Percentiles rank a stretch among this genome's conserved stretches.
Evolutionary conservation across 2,329 filamentous ascomycete genomes (phyloP).

Genomic region (Onygenales sp.): DNA sequence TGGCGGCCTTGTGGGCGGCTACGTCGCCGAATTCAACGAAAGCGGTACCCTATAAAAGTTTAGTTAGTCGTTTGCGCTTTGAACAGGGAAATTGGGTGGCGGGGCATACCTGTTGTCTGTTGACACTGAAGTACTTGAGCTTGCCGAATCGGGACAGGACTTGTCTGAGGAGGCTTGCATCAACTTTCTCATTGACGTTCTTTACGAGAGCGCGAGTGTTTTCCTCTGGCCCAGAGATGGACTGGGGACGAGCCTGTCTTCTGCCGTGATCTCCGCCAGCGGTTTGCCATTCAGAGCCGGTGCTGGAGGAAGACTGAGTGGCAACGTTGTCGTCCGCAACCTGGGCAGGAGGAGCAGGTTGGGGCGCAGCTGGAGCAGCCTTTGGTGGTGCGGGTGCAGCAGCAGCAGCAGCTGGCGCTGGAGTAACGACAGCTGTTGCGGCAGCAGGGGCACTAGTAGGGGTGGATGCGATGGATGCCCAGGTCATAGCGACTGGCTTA

Average conservation of each 20-base stretch:
- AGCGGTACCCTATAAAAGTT: constrained; percentile 66
- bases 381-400: no score
- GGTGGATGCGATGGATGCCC: constrained; percentile 51
- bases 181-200: constrained; percentile 84
- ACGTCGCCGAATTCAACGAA: constrained; percentile 86
- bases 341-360: constrained; percentile 27
- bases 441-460: constrained; percentile 31
- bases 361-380: constrained; percentile 21
- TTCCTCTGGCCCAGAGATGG: constrained; percentile 56
- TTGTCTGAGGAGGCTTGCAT: constrained; percentile 60
- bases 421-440: constrained; percentile 20
- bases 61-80: constrained; percentile 6
- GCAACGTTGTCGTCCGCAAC: constrained; percentile 43
- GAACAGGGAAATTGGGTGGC: background rate
- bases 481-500: constrained; percentile 51
- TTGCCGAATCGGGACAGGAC: constrained; percentile 62
- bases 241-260: constrained; percentile 67
- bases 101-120: constrained; percentile 60
- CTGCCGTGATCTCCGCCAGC: constrained; percentile 70
- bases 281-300: constrained; percentile 74
- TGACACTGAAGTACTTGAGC: constrained; percentile 55
- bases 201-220: constrained; percentile 85
- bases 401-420: no score
- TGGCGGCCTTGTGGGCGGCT: constrained; percentile 73
- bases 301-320: constrained; percentile 71